These are phyloP conservation scores for Exophiala dermatitidis DNA, from an alignment of 2,329 filamentous ascomycete species.

Conservation along the genomic window DNA sequence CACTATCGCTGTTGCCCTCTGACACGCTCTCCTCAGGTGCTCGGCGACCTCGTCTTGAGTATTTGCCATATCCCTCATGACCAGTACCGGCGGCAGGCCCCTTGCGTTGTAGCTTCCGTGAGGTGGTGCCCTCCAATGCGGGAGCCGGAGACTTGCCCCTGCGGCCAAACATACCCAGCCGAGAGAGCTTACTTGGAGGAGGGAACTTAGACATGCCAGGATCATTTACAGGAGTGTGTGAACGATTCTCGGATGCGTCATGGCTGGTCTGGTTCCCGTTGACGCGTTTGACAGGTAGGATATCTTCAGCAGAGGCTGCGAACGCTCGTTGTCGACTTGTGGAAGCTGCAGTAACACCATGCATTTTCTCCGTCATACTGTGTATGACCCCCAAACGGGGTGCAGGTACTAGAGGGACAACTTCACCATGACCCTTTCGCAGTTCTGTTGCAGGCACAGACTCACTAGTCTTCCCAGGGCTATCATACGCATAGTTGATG, in stretches of 20 bases:
- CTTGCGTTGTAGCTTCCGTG: slow-evolving; percentile 63
- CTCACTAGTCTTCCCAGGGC: slow-evolving; percentile 19
- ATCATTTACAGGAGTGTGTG: background rate
- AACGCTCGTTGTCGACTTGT: slow-evolving; percentile 35
- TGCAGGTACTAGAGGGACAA: too few relatives aligned
- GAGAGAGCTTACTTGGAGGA: slow-evolving; percentile 44
- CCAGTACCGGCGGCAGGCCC: slow-evolving; percentile 89
- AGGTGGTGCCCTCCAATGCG: slow-evolving; percentile 41
- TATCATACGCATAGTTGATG: slow-evolving; percentile 23
- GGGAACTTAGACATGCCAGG: slow-evolving; percentile 22
- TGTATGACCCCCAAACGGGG: too few relatives aligned
- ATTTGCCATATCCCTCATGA: slow-evolving; percentile 60
- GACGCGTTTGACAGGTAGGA: background rate
- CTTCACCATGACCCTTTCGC: slow-evolving; percentile 26
- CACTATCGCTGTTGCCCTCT: slow-evolving; percentile 32
- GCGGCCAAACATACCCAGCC: slow-evolving; percentile 65
- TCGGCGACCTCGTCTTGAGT: slow-evolving; percentile 40
- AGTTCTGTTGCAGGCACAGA: slow-evolving; percentile 27
- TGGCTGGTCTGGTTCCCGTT: background rate
- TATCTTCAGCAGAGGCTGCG: slow-evolving; percentile 36
- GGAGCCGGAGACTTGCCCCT: slow-evolving; percentile 60
- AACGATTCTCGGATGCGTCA: background rate
- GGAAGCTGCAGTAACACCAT: slow-evolving; percentile 49
- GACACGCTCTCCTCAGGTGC: slow-evolving; percentile 34
- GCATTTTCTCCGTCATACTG: too few relatives aligned